Base-by-base conservation (phyloP, 2,329 filamentous ascomycete species). In the Botryotinia globosa region DNA sequence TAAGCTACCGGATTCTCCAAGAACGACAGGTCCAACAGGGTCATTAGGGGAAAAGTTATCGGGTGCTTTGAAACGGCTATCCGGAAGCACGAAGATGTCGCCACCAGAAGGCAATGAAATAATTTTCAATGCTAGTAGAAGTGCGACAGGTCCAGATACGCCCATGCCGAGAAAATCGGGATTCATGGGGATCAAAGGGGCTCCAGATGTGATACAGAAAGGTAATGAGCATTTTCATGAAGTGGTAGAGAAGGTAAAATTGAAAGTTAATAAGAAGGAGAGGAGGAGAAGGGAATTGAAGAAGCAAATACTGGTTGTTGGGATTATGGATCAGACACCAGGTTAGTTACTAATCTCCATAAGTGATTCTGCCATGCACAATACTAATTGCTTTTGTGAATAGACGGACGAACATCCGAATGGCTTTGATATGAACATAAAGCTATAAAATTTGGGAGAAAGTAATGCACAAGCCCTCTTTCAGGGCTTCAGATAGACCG, bases 231-330 rank as follows among this genome's bases (percentile, higher is more conserved):
- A 74, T 61, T 48, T 77, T 22, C 71, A 74, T 37, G 75, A 73
- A 10, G 75, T 74, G n/a, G 44, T 76, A 25, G 64, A 58, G 45
- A 78, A 75, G 65, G 75, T 74, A 25, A 77, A 73, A 45, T 72
- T 74, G 58, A 77, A 63, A 34, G 70, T 77, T 20, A 70, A 67
- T 58, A 71, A 72, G 3, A 74, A 71, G 32, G 77, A 78, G 69
- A 75, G 68, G 72, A 74, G 75, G 62, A 76, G 76, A 56, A 72
- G 76, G 48, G 75, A 74, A 51, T 70, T 79, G 73, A 78, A 76
- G 74, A 76, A 76, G 72, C 75, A 74, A 37, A 78, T 79, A 72
- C 71, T 75, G 8, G 71, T 78, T 39, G 73, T 79, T 32, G 77
- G 77, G 7, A 62, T 77, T 34, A 74, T 73, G 25, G 77, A 79